phyloP scores from a whole-genome alignment of 352 stramenopile genomes.

The Pythium pectinolyticum region DNA sequence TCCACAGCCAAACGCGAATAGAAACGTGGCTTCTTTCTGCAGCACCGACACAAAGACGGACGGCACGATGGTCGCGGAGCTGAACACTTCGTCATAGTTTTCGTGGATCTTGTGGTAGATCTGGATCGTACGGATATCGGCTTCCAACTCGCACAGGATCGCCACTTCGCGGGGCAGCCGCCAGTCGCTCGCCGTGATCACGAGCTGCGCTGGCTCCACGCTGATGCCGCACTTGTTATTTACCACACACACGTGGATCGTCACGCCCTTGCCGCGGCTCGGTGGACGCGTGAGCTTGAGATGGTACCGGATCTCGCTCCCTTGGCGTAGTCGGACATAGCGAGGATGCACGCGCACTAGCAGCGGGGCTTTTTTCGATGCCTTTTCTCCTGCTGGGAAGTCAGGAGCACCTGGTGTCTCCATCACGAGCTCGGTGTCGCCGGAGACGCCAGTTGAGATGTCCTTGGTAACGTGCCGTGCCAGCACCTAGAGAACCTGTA shows the following conservation, averaged over 20 bases:
- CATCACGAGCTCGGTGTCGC: background rate
- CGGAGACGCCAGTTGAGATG: too few species aligned
- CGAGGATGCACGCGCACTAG: slow-evolving; percentile 56
- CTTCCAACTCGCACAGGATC: slow-evolving; percentile 42
- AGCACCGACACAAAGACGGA: slow-evolving; percentile 72
- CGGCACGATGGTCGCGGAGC: slow-evolving; percentile 42
- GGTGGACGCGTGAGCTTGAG: slow-evolving; percentile 53
- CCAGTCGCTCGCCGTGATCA: slow-evolving; percentile 60
- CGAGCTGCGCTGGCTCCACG: slow-evolving; percentile 41
- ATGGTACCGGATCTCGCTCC: slow-evolving; percentile 61
- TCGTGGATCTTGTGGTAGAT: slow-evolving; percentile 76
- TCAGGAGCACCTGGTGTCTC: slow-evolving; percentile 2
- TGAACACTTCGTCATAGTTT: slow-evolving; percentile 52
- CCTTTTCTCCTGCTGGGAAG: slow-evolving; percentile 14
- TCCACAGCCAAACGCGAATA: slow-evolving; percentile 69
- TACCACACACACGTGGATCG: slow-evolving; percentile 60
- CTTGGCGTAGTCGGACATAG: slow-evolving; percentile 63
- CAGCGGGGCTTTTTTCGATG: slow-evolving; percentile 34
- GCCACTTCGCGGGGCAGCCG: slow-evolving; percentile 46
- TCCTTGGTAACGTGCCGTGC: background rate
- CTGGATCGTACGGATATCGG: slow-evolving; percentile 60
- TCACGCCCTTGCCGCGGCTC: slow-evolving; percentile 54
- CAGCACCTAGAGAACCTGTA: background rate
- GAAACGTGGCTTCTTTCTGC: slow-evolving; percentile 69
- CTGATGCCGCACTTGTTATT: slow-evolving; percentile 66